Percentiles rank a stretch among this genome's conserved stretches.
Conservation (phyloP, 495 filamentous ascomycete genomes). For the Collariella sp. region DNA sequence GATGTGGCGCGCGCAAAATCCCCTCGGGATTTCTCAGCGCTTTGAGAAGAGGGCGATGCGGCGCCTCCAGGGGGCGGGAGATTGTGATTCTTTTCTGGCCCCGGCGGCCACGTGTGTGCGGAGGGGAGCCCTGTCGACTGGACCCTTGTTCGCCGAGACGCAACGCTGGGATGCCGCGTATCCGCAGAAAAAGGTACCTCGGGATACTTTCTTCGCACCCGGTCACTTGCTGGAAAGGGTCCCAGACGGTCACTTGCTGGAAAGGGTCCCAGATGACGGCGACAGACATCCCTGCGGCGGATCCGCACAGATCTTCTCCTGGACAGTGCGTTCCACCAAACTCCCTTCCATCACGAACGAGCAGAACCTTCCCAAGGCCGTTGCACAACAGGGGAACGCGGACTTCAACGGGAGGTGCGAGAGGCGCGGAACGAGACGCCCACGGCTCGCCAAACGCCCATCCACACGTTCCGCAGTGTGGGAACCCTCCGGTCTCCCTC, state of each 20-base stretch:
- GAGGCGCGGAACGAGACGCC: background rate
- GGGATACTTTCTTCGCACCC: conserved; percentile 4
- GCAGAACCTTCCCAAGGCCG: background rate
- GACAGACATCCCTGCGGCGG: conserved; percentile 6
- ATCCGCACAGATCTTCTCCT: conserved; percentile 10
- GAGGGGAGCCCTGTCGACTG: conserved; percentile 4
- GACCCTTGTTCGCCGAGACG: background rate
- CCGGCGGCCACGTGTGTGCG: conserved; percentile 36
- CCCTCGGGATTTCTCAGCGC: background rate
- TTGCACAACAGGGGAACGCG: background rate
- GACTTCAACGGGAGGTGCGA: background rate
- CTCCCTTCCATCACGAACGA: too few species aligned
- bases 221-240: background rate
- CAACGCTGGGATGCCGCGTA: conserved; percentile 9
- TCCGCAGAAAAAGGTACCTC: conserved; percentile 9
- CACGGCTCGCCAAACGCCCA: background rate
- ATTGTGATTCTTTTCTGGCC: conserved; percentile 33
- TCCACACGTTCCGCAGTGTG: background rate
- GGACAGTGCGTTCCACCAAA: background rate
- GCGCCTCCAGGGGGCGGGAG: conserved; percentile 23
- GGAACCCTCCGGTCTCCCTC: background rate
- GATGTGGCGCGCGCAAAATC: background rate
- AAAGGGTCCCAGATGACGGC: too few species aligned
- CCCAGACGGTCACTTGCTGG: too few species aligned
- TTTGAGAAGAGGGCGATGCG: background rate